Evolutionary conservation across 169 alveolate species (phyloP).

Genomic region (Perkinsus olseni): DNA sequence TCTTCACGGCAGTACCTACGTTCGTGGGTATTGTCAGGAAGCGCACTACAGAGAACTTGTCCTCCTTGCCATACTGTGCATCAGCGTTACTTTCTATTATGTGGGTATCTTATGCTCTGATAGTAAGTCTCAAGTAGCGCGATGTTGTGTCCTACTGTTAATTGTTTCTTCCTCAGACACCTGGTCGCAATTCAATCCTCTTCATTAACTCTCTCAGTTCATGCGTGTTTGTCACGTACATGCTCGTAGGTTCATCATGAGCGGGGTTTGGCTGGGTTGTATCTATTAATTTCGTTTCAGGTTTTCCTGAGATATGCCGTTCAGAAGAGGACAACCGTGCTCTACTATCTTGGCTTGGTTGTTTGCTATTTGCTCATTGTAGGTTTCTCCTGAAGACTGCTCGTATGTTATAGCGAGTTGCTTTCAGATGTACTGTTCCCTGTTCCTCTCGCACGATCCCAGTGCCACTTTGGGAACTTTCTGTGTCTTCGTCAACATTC

Average conservation of each 20-base stretch:
- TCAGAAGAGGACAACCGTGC: neutral
- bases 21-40: neutral
- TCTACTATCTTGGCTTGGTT: neutral
- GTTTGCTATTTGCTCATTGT: neutral
- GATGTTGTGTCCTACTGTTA: no score
- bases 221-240: neutral
- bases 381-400: neutral
- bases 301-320: neutral
- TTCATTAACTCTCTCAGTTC: neutral
- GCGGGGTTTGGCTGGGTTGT: no score
- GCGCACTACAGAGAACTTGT: neutral
- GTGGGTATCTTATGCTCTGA: neutral
- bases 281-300: no score
- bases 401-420: neutral
- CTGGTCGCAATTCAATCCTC: neutral
- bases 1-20: neutral
- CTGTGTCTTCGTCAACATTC: neutral
- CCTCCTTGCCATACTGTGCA: neutral
- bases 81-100: neutral
- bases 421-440: neutral
- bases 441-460: neutral
- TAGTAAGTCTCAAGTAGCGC: no score
- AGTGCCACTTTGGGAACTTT: neutral
- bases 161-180: neutral
- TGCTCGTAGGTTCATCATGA: neutral